Evolutionary conservation across 441 rosid species (phyloP).

Genomic region (Jatropha multifida): DNA sequence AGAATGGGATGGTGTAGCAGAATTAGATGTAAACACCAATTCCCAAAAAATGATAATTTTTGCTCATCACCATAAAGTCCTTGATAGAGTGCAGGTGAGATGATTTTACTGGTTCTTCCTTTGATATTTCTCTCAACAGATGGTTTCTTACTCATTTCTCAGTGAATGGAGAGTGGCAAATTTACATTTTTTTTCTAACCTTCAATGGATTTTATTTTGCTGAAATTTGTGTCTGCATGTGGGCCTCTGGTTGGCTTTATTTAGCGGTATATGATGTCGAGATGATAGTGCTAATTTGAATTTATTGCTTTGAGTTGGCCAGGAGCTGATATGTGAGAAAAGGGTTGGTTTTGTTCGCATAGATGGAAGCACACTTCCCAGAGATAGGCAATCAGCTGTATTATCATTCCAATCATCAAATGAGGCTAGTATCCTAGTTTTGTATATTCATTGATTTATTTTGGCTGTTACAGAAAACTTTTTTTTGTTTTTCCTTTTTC

Average conservation of each 20-base stretch:
- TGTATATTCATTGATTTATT: slow-evolving; percentile 19
- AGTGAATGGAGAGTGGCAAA: not conserved
- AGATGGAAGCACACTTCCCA: slow-evolving; percentile 88
- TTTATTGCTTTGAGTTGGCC: slow-evolving; percentile 24
- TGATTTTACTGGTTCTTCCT: slow-evolving; percentile 9
- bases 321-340: slow-evolving; percentile 88
- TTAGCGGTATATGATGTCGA: not conserved
- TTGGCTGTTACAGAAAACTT: not conserved
- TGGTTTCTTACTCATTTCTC: not conserved
- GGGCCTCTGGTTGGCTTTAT: slow-evolving; percentile 14
- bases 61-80: slow-evolving; percentile 97
- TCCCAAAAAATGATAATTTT: slow-evolving; percentile 82
- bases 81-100: slow-evolving; percentile 87
- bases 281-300: slow-evolving; percentile 7
- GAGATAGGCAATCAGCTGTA: slow-evolving; percentile 92
- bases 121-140: not conserved
- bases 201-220: not conserved
- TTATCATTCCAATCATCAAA: slow-evolving; percentile 62
- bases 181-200: not conserved
- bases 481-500: not conserved
- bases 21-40: slow-evolving; percentile 42
- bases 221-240: slow-evolving; percentile 13
- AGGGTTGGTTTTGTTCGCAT: slow-evolving; percentile 82
- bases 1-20: slow-evolving; percentile 43
- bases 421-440: slow-evolving; percentile 44